Base-by-base conservation (phyloP, 352 stramenopile genomes). In the Thalassiosira hispida region DNA sequence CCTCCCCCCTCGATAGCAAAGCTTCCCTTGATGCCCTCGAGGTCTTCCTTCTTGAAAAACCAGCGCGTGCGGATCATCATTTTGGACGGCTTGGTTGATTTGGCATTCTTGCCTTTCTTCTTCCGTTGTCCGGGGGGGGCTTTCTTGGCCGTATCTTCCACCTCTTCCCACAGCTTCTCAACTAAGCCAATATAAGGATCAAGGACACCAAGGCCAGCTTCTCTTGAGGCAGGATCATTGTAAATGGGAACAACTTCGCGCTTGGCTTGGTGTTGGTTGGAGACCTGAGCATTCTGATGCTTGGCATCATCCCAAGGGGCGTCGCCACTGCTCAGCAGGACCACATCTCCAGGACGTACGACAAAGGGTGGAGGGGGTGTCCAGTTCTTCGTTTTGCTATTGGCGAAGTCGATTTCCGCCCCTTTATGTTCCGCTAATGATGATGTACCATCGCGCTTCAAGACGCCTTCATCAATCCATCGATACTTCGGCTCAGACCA, bases 31-130 rank as follows among this genome's bases (percentile, higher is more conserved):
- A 91, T 52, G 18, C 79, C 52, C 51, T 88, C 69, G 6, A 91
- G 61, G 59, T 91, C 85, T 65, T 85, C 70, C 61, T 82, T 86
- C 49, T 85, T 79, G 51, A 85, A 81, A 60, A 79, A 83, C 73
- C 73, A 82, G 11, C 78, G 66, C 2, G 56, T 77, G 18, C 60
- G 67, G 14, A 82, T 71, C 70, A 75, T 81, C 64, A 81, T 84
- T 59, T 16, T n/a, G 1, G 38, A 29, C 16, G 40, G 35, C 14
- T n/a, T 38, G 0, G 38, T 18, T 29, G n/a, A 7, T 25, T 53
- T 60, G 5, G 29, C 20, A 57, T 53, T 31, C 8, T 72, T 73
- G 12, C 44, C 42, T 35, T 72, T 56, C 42, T 77, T 74, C 27
- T 66, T 74, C 8, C 27, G 40, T 60, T 67, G 49, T 66, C n/a